Base-by-base conservation (phyloP, 345 rosid genomes). In the Leavenworthia alabamica region DNA sequence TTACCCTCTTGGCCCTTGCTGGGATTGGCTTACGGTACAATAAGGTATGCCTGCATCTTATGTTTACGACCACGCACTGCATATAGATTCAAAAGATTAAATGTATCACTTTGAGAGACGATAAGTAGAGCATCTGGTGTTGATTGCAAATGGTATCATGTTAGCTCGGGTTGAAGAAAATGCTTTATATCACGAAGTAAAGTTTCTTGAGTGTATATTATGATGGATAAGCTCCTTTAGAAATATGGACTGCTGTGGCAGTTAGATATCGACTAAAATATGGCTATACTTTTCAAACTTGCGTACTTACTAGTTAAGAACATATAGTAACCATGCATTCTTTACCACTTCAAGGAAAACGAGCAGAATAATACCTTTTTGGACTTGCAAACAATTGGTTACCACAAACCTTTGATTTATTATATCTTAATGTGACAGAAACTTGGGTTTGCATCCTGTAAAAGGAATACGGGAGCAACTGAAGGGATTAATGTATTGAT, bases 401-500 rank as follows among this genome's bases (percentile, higher is more conserved):
- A 63, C 47, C 41, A 19, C 53, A 37, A 26, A 48, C 19, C 20
- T 45, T 45, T 31, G 8, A 62, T 66, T 39, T 58, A 39, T 53
- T 35, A 16, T 26, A 15, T 46, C 22, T 37, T 42, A 5, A 46
- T 72, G 72, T 22, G 66, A 49, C 87, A 92, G 96, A 88, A 92
- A 80, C 80, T 92, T 44, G 96, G 96, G 27, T 86, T 88, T 75
- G 93, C 95, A 31, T 89, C 96, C 48, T 92, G 98, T 73, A 77
- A 86, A 81, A 71, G 93, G 56, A 89, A 66, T 56, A 40, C 79
- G 2, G 96, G 93, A 19, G 95, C 95, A 65, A 86, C 95, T 0
- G 95, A 89, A 79, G 95, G 96, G 67, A 77, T 89, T 45, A 77
- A 86, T 81, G 96, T 86, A 65, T 82, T 89, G 54, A 45, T 89